Percentiles rank a stretch among this genome's conserved stretches.
phyloP scores from a whole-genome alignment of 2,329 filamentous ascomycete species.

The Trichothecium roseum region DNA sequence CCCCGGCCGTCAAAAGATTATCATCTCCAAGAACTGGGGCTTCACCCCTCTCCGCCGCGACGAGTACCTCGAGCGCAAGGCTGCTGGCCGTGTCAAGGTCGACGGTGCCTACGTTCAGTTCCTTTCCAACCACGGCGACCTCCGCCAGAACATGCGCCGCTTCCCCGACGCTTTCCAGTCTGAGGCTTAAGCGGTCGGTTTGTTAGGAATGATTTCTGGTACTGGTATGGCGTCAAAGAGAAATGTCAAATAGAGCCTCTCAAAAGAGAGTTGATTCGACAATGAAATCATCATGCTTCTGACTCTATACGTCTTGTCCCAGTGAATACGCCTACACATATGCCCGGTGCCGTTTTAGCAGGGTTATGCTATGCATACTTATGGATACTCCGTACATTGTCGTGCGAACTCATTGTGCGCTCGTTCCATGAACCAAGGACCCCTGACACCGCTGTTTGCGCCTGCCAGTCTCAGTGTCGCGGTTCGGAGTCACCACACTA shows the following conservation, averaged over 20 bases:
- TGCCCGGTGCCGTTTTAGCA: too few species aligned
- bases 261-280: background rate
- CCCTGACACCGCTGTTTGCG: too few species aligned
- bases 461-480: too few species aligned
- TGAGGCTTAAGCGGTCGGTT: conserved; percentile 32
- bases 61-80: conserved; percentile 93
- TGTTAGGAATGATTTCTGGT: conserved; percentile 19
- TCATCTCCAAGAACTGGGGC: conserved; percentile 99
- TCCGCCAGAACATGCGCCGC: conserved; percentile 79
- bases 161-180: conserved; percentile 85
- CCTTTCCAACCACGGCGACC: conserved; percentile 82
- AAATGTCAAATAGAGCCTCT: conserved; percentile 6
- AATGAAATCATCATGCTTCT: conserved; percentile 4
- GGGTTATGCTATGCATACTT: too few species aligned
- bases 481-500: too few species aligned
- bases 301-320: too few species aligned
- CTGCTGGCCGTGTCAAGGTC: conserved; percentile 85
- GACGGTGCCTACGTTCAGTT: conserved; percentile 99
- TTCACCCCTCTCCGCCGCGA: conserved; percentile 98
- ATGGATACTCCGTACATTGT: too few species aligned
- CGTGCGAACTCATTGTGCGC: too few species aligned
- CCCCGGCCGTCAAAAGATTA: conserved; percentile 99
- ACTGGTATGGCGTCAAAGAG: conserved; percentile 28
- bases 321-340: too few species aligned
- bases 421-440: too few species aligned